phyloP scores from a whole-genome alignment of 108 stramenopile species.

The Aurantiochytrium sp. region DNA sequence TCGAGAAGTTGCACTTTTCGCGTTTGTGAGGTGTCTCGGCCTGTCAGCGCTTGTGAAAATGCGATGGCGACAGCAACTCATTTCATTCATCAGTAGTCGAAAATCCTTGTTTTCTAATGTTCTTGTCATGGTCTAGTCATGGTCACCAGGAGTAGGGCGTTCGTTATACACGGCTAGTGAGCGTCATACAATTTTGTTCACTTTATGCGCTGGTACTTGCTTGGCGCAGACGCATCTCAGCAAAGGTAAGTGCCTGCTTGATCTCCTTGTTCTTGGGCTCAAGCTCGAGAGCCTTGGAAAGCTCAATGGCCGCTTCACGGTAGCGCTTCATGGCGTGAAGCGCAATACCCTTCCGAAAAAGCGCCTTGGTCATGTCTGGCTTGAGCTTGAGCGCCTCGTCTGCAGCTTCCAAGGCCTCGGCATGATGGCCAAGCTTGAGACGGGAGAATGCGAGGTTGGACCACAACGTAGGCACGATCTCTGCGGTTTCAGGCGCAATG shows the following conservation, averaged over 20 bases:
- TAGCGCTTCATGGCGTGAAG: slow-evolving; percentile 77
- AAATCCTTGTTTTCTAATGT: no score
- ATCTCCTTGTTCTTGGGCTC: slow-evolving; percentile 86
- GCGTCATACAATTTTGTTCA: background rate
- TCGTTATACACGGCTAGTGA: no score
- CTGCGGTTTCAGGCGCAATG: background rate
- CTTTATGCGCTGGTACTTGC: background rate
- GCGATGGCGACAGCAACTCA: no score
- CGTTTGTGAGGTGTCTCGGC: no score
- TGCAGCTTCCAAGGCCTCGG: slow-evolving; percentile 73
- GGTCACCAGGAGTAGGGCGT: no score
- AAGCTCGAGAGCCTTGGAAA: slow-evolving; percentile 66
- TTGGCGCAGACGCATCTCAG: slow-evolving; percentile 55
- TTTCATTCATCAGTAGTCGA: no score
- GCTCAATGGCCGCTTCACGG: slow-evolving; percentile 59
- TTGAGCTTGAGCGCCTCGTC: slow-evolving; percentile 50
- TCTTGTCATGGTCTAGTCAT: no score
- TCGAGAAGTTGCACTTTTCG: no score
- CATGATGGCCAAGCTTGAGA: slow-evolving; percentile 79
- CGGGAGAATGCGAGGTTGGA: slow-evolving; percentile 77
- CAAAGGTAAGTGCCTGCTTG: slow-evolving; percentile 77
- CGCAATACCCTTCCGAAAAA: slow-evolving; percentile 72
- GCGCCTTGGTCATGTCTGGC: slow-evolving; percentile 69
- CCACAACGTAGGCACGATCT: slow-evolving; percentile 37
- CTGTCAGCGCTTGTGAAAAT: no score